Evolutionary conservation across 129 eudicot species (phyloP), one percentile per base, ranked within the genome.

Genomic region (Sambucus nigra): DNA sequence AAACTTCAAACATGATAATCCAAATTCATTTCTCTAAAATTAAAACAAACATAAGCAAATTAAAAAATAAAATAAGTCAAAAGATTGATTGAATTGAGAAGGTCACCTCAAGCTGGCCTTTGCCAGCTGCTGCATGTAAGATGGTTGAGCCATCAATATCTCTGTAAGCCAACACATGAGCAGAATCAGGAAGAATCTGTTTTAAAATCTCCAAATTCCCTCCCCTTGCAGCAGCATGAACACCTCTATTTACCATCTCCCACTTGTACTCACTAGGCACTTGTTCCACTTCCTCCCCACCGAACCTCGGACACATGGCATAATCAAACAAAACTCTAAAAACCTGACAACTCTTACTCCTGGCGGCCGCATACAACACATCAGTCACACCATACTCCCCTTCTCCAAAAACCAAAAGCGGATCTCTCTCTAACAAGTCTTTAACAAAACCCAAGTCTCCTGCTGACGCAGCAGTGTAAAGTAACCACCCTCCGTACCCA

Each of bases 381-480:
- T 89, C 98, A 35, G 98, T 89, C 46, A 89, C 88, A 1, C 98
- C 98, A 54, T 73, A 89, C 35, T 89, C 98, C 25, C 95, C 98
- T 70, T 89, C 98, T 2, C 98, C 98, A 23, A 89, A 89, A 4
- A 89, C 98, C 69, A 89, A 61, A 60, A 89, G 82, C 7, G 95
- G 89, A 68, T 84, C 84, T 44, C 70, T 73, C 10, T 75, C 73
- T 6, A 89, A 45, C 76, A 89, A 67, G 41, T 89, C 82, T 46
- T 50, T 65, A 20, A 85, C 94, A 53, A 91, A 91, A 22, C 23
- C 31, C 57, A 76, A 49, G 69, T 91, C 94, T 3, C 98, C 98
- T 4, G 98, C 98, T 0, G 98, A 91, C 26, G 95, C 88, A 19
- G 98, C 98, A 15, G 98, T 85, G 76, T 91, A 91, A 57, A 91